Evolutionary conservation across 495 filamentous ascomycete species (phyloP), one percentile per base, ranked within the genome.

Genomic region (Xylaria intraflava): DNA sequence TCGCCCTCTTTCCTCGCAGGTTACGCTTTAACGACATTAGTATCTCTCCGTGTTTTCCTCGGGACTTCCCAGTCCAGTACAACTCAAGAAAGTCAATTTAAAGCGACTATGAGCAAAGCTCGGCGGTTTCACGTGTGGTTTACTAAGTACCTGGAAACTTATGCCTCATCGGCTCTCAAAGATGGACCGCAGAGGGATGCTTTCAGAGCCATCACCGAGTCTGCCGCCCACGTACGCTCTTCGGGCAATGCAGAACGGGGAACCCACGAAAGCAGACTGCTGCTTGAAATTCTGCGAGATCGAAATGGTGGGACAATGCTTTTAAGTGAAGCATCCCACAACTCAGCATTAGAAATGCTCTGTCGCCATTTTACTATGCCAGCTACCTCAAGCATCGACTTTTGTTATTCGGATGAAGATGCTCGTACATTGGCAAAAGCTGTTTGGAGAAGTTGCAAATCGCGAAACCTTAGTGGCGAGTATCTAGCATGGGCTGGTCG

Each of bases 401-500:
- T 86, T 16, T 71, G 88, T 42, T 79, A 78, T 23, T 73, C 70
- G 2, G 85, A 89, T 60, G 67, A 77, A 22, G 73, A 82, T 16
- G 81, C 87, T 4, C 58, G 75, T n/a, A 58, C 64, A 2, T 85
- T 82, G 58, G 79, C 80, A 22, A 69, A 82, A 27, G 77, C 82
- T 27, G 72, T 96, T 2, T 90, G 85, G 81, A 81, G 86, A 58
- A 89, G 83, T 20, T 86, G 89, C 58, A 78, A 82, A 51, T 73
- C 75, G 22, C 71, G 75, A 35, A 68, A 74, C 9, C 75, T 84
- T 27, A 85, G 84, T 39, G 71, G 75, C 24, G 78, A 82, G 19
- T 97, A 93, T 64, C 69, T 87, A 11, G 69, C 88, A 3, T 98
- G 93, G 93, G 87, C 86, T 35, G 90, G 85, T 6, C 79, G 83